A percentile compares a stretch with the other conserved stretches of the same genome.
Evolutionary conservation across 495 filamentous ascomycete genomes (phyloP).

Genomic region (Penicillium flavigenum): DNA sequence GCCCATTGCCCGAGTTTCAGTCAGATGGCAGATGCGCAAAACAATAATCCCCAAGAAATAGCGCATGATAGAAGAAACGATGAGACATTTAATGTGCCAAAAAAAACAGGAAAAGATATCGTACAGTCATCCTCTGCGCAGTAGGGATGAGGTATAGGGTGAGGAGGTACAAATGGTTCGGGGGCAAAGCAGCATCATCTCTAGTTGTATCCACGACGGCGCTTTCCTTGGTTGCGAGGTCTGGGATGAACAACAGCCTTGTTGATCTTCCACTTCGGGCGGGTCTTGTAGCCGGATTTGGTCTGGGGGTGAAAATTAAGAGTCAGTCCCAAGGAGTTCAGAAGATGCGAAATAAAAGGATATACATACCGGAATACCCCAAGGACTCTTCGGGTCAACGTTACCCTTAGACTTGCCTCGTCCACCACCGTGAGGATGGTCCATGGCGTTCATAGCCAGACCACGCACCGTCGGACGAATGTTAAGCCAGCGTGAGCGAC

Average conservation of each 20-base stretch:
- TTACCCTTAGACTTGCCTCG: slow-evolving; percentile 99
- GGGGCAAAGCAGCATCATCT: slow-evolving; percentile 9
- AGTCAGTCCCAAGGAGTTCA: slow-evolving; percentile 18
- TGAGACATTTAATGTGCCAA: slow-evolving; percentile 16
- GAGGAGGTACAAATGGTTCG: slow-evolving; percentile 14
- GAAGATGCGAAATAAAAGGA: slow-evolving; percentile 8
- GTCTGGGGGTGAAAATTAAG: slow-evolving; percentile 50
- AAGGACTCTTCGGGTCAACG: slow-evolving; percentile 86
- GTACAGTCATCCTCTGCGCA: slow-evolving; percentile 26
- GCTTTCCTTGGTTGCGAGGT: slow-evolving; percentile 74
- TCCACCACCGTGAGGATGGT: slow-evolving; percentile 98
- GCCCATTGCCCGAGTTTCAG: slow-evolving; percentile 18
- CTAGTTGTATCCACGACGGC: slow-evolving; percentile 50
- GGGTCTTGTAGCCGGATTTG: slow-evolving; percentile 96
- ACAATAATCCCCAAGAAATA: slow-evolving; percentile 16
- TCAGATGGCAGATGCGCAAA: slow-evolving; percentile 19
- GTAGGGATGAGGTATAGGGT: slow-evolving; percentile 23
- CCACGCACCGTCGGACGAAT: slow-evolving; percentile 93
- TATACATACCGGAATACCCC: slow-evolving; percentile 85
- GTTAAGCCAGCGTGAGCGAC: slow-evolving; percentile 85
- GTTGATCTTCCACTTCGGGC: slow-evolving; percentile 73
- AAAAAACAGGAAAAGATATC: slow-evolving; percentile 22
- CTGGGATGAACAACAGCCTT: slow-evolving; percentile 76
- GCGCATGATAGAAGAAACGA: slow-evolving; percentile 11
- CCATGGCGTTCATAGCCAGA: slow-evolving; percentile 94